Percentiles rank a stretch among this genome's conserved stretches.
phyloP scores from a whole-genome alignment of 208 protist genomes.

The Trypanosoma cruzi region DNA sequence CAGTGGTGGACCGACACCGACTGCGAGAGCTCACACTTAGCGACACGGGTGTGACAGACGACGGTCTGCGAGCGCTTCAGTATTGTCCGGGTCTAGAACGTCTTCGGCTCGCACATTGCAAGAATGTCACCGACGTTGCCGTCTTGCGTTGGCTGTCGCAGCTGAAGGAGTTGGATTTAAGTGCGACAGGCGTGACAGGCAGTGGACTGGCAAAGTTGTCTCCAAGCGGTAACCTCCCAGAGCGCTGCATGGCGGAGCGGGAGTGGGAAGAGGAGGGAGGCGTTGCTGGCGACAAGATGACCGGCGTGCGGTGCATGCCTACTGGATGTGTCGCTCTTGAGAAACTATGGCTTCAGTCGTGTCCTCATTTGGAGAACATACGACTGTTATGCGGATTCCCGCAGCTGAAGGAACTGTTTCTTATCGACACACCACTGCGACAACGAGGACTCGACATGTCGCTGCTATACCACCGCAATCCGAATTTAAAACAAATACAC shows the following conservation, averaged over 20 bases:
- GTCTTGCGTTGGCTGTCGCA: slow-evolving; percentile 32
- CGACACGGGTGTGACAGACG: slow-evolving; percentile 29
- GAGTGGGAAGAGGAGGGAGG: too few species aligned
- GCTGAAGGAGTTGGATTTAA: slow-evolving; percentile 50
- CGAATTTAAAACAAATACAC: slow-evolving; percentile 19
- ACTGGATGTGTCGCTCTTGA: slow-evolving; percentile 23
- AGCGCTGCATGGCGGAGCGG: neutral
- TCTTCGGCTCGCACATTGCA: slow-evolving; percentile 35
- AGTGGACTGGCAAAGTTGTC: slow-evolving; percentile 5
- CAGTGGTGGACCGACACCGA: slow-evolving; percentile 6
- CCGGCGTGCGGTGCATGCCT: too few species aligned
- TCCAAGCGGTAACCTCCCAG: neutral
- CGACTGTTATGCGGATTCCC: slow-evolving; percentile 9
- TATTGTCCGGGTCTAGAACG: slow-evolving; percentile 31
- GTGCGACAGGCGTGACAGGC: slow-evolving; percentile 29
- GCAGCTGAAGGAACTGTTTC: slow-evolving; percentile 14
- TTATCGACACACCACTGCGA: slow-evolving; percentile 1
- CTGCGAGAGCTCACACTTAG: slow-evolving; percentile 40
- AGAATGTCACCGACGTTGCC: slow-evolving; percentile 23
- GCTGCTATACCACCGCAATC: slow-evolving; percentile 2
- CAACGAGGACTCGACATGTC: neutral
- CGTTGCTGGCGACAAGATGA: neutral
- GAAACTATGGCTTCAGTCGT: slow-evolving; percentile 42
- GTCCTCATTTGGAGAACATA: slow-evolving; percentile 8
- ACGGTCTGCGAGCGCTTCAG: slow-evolving; percentile 25